Evolutionary conservation across 2,329 filamentous ascomycete genomes (phyloP).

Genomic region (Scleromitrula shiraiana): DNA sequence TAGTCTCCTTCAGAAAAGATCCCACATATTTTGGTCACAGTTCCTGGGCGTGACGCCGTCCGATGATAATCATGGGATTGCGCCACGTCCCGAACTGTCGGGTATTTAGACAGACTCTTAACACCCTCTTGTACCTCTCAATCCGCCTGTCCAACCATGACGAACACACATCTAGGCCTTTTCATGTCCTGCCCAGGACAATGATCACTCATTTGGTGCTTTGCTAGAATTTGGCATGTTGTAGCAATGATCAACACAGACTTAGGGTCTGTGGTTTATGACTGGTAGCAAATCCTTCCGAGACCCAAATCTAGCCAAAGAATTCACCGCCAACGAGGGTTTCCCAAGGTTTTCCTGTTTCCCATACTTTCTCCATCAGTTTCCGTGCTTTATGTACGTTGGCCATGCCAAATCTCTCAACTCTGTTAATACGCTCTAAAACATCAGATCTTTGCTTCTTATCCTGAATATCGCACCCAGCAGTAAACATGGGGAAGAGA

Average conservation of each 20-base stretch:
- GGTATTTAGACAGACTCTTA: conserved; percentile 11
- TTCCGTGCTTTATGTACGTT: conserved; percentile 58
- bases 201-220: conserved; percentile 1
- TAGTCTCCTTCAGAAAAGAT: conserved; percentile 49
- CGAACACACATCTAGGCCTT: conserved; percentile 26
- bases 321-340: conserved; percentile 39
- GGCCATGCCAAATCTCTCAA: conserved; percentile 68
- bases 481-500: conserved; percentile 76
- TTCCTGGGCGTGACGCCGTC: no score
- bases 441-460: conserved; percentile 49
- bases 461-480: conserved; percentile 64
- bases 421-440: conserved; percentile 54
- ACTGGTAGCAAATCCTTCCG: neutral
- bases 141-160: neutral
- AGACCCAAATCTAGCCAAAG: conserved; percentile 20
- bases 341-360: conserved; percentile 61
- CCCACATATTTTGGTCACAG: conserved; percentile 12
- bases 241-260: no score
- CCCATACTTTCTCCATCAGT: conserved; percentile 63
- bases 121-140: conserved; percentile 11
- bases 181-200: conserved; percentile 38
- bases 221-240: neutral
- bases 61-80: no score
- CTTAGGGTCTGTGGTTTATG: neutral
- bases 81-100: no score